Base-by-base conservation (phyloP, 257 asterid species). In the Henckelia pumila region DNA sequence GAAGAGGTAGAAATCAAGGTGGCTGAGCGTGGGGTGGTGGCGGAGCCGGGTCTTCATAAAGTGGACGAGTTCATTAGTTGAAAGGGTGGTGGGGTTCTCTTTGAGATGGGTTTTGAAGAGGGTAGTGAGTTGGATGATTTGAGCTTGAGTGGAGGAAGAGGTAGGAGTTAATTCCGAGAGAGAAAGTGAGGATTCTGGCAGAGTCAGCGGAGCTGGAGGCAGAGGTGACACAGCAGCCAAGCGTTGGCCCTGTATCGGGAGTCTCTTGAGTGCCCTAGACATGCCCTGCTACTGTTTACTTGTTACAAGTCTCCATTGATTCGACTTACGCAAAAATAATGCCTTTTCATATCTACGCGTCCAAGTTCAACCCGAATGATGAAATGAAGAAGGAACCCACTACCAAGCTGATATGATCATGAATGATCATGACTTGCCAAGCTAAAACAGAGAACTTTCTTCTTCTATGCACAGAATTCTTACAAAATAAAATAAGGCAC, bases 1-100 rank as follows among this genome's bases (percentile, higher is more conserved):
- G 87, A 94, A 94, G 81, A 94, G 86, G 71, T 91, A 92, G 84
- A 82, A 84, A 73, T 91, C 99, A 55, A 91, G 89, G 84, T 94
- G 96, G 79, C 82, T 47, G 74, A 91, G 89, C 23, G 74, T 65
- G 6, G 97, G 95, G 80, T 89, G 89, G 81, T 89, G 87, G 81
- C 81, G 91, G 73, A 91, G 79, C 72, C 73, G 95, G 61, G 83
- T 74, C 53, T 72, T 85, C 70, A 87, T 61, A 82, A 94, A 88
- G 28, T 78, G 85, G 70, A 93, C 85, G 63, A 93, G 84, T 19
- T 81, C 83, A 26, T 74, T 59, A 14, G 96, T 83, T 0, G 90
- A 91, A 80, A 90, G 72, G 59, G 85, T 52, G 65, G 84, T 71
- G 62, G 72, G 60, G 70, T 63, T 60, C 64, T 61, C 78, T 53